Evolutionary conservation across 345 rosid species (phyloP).

Genomic region (Gossypium thurberi): DNA sequence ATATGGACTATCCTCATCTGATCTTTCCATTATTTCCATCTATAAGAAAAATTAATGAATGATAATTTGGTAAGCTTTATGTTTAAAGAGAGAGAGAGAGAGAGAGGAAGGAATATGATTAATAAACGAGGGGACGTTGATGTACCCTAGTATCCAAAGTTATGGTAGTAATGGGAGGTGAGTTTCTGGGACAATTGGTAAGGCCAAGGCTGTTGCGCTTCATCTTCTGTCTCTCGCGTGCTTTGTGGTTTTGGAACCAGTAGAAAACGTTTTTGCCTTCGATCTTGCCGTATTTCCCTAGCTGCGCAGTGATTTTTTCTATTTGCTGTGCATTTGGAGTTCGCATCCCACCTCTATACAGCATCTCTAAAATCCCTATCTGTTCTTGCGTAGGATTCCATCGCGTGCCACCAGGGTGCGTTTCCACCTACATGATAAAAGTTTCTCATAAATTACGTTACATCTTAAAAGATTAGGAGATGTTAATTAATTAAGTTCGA

Average conservation of each 20-base stretch:
- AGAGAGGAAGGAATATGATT: neutral
- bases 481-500: neutral
- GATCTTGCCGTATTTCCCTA: slow-evolving; percentile 82
- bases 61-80: neutral
- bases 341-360: slow-evolving; percentile 81
- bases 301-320: slow-evolving; percentile 77
- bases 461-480: neutral
- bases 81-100: neutral
- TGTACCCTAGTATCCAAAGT: slow-evolving; percentile 49
- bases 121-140: slow-evolving; percentile 15
- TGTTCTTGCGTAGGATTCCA: slow-evolving; percentile 99
- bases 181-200: slow-evolving; percentile 39
- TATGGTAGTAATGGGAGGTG: slow-evolving; percentile 26
- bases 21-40: slow-evolving; percentile 32
- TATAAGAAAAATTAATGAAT: slow-evolving; percentile 8
- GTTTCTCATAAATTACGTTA: neutral
- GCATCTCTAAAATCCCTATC: slow-evolving; percentile 84
- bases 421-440: slow-evolving; percentile 49
- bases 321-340: slow-evolving; percentile 95
- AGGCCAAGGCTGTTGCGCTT: slow-evolving; percentile 69
- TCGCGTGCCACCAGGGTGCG: slow-evolving; percentile 90
- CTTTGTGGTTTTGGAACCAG: slow-evolving; percentile 99
- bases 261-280: slow-evolving; percentile 97
- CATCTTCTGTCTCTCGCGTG: slow-evolving; percentile 95
- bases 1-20: slow-evolving; percentile 42